A percentile compares a stretch with the other conserved stretches of the same genome.
Conservation (phyloP, 305 asterid genomes). For the Lippia alba region DNA sequence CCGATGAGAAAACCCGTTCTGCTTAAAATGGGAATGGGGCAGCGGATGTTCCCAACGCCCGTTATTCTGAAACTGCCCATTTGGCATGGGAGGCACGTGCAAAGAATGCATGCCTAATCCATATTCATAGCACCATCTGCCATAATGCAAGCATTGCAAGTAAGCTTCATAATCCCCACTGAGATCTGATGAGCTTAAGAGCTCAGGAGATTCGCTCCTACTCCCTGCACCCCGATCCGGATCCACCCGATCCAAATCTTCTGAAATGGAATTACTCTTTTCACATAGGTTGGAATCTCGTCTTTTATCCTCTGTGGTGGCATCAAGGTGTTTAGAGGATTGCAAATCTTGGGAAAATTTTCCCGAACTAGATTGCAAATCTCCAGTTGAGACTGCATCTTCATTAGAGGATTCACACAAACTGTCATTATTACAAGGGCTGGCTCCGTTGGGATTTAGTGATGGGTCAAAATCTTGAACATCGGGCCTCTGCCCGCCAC, state of each 20-base stretch:
- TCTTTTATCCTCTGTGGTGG: constrained; percentile 25
- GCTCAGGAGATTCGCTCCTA: constrained; percentile 38
- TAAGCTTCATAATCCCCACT: constrained; percentile 60
- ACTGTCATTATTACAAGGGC: constrained; percentile 35
- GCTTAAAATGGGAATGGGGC: constrained; percentile 43
- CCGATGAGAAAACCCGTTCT: constrained; percentile 51
- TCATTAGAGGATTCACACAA: constrained; percentile 24
- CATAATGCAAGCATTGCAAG: constrained; percentile 47
- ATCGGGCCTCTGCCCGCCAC: constrained; percentile 64
- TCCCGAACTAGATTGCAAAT: constrained; percentile 25
- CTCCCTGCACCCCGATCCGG: constrained; percentile 32
- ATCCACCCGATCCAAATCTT: constrained; percentile 30
- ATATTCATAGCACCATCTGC: constrained; percentile 47
- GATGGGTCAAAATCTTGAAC: constrained; percentile 46
- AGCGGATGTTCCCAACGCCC: constrained; percentile 43
- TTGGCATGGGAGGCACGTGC: constrained; percentile 46
- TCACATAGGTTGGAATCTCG: constrained; percentile 34
- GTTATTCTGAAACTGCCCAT: constrained; percentile 34
- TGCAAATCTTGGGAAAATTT: constrained; percentile 30
- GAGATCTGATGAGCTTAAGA: constrained; percentile 48
- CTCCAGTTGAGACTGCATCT: constrained; percentile 2
- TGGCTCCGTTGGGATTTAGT: constrained; percentile 30
- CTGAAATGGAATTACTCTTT: constrained; percentile 33
- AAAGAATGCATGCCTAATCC: constrained; percentile 42
- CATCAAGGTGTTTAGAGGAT: constrained; percentile 34